Percentiles rank a stretch among this genome's conserved stretches.
Conservation (phyloP, 768 basidiomycete species). For the Porpolomopsis calyptriformis region DNA sequence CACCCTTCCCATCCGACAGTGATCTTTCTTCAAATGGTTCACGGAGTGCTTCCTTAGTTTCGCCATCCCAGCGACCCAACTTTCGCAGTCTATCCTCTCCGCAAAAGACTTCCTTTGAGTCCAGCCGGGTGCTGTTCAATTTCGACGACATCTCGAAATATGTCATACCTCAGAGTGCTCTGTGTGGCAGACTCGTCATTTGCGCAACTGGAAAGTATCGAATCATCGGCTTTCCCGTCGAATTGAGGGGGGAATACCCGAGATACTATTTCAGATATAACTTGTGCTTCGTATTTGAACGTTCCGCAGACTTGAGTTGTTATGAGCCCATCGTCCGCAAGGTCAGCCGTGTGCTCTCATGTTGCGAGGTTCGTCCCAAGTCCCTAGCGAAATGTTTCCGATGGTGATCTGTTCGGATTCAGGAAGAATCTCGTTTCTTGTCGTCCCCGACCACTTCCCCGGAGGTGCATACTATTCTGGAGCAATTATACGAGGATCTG, state of each 20-base stretch:
- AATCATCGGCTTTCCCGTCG: conserved; percentile 86
- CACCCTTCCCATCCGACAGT: conserved; percentile 25
- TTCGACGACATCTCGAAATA: conserved; percentile 90
- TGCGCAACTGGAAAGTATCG: conserved; percentile 74
- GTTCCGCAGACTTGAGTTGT: conserved; percentile 82
- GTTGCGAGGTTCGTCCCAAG: conserved; percentile 65
- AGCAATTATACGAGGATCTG: conserved; percentile 93
- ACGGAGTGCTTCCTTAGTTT: conserved; percentile 37
- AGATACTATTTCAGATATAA: conserved; percentile 91
- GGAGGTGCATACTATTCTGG: conserved; percentile 72
- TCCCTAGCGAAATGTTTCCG: not conserved
- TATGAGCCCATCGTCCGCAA: conserved; percentile 96
- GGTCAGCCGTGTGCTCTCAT: conserved; percentile 77
- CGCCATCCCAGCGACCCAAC: conserved; percentile 34
- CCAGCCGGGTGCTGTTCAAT: conserved; percentile 59
- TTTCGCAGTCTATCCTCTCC: conserved; percentile 34
- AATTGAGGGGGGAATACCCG: conserved; percentile 63
- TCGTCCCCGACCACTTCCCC: conserved; percentile 60
- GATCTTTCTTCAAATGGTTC: conserved; percentile 22
- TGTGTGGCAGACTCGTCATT: conserved; percentile 84
- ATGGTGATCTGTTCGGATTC: conserved; percentile 1
- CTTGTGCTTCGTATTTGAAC: conserved; percentile 92
- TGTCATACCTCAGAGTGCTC: conserved; percentile 77
- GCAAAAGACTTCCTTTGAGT: conserved; percentile 39
- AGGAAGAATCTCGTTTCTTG: conserved; percentile 87